phyloP scores from a whole-genome alignment of 2,329 filamentous ascomycete genomes.

The Epichloe festucae region DNA sequence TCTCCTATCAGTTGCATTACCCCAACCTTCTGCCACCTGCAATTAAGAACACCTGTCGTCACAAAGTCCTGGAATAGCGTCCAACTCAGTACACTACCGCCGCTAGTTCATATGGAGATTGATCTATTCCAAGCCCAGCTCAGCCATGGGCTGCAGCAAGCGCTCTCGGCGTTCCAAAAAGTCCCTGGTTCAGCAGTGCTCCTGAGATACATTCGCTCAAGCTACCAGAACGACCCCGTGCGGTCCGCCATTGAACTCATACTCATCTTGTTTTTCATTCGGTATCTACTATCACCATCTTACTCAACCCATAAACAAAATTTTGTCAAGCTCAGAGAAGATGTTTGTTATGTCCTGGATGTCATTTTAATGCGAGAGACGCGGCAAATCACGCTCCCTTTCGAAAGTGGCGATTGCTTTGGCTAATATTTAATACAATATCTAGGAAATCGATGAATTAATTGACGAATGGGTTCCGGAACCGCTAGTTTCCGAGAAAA shows the following conservation, averaged over 20 bases:
- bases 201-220: conserved; percentile 88
- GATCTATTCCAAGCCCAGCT: conserved; percentile 43
- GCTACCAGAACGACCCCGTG: conserved; percentile 94
- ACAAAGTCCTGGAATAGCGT: background rate
- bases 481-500: conserved; percentile 66
- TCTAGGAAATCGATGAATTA: conserved; percentile 80
- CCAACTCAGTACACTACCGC: background rate
- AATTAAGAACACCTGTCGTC: background rate
- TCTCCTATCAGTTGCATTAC: background rate
- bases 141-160: conserved; percentile 37
- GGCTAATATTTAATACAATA: background rate
- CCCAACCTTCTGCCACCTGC: background rate
- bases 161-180: conserved; percentile 63
- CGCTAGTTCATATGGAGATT: conserved; percentile 42
- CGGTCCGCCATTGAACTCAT: conserved; percentile 88
- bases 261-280: conserved; percentile 86
- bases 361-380: background rate
- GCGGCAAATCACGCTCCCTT: background rate
- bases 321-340: conserved; percentile 78
- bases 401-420: background rate
- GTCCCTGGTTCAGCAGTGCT: conserved; percentile 90
- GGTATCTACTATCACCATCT: conserved; percentile 81
- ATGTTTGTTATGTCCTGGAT: conserved; percentile 28
- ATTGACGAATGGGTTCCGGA: conserved; percentile 96
- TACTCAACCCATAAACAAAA: conserved; percentile 88